phyloP scores from a whole-genome alignment of 768 basidiomycete species.

The Leucogyrophana mollusca region DNA sequence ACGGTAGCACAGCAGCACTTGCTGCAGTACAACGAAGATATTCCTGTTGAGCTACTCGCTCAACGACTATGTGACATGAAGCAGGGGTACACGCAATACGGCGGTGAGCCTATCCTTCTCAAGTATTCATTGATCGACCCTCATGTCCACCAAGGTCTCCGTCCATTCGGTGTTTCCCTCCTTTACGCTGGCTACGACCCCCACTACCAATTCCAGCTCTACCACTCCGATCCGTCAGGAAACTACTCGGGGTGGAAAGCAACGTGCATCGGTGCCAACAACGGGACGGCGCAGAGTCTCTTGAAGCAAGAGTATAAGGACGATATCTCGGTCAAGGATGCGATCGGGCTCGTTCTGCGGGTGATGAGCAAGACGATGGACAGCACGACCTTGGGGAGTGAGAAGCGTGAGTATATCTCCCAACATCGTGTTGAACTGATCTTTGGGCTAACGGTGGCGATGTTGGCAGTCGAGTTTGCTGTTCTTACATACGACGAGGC shows the following conservation, averaged over 20 bases:
- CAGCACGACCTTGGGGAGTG: conserved; percentile 92
- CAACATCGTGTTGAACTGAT: background rate
- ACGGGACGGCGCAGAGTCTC: conserved; percentile 90
- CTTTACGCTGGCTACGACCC: conserved; percentile 97
- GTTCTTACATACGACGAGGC: conserved; percentile 82
- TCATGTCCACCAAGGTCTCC: conserved; percentile 64
- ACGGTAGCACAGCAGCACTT: conserved; percentile 89
- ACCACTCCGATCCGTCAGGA: conserved; percentile 97
- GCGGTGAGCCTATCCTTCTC: conserved; percentile 53
- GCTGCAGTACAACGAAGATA: conserved; percentile 92
- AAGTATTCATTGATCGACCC: background rate
- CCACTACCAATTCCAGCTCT: conserved; percentile 94
- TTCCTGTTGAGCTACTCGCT: conserved; percentile 94
- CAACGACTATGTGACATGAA: conserved; percentile 96
- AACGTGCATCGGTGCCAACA: conserved; percentile 98
- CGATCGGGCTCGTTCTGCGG: conserved; percentile 86
- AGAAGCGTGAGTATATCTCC: conserved; percentile 71
- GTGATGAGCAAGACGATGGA: conserved; percentile 99
- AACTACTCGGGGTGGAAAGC: conserved; percentile 99
- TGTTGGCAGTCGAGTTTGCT: conserved; percentile 84
- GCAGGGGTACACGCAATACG: conserved; percentile 97
- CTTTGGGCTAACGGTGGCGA: conserved; percentile 2
- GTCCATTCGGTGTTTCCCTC: conserved; percentile 96
- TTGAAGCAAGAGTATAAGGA: conserved; percentile 99
- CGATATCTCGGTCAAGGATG: conserved; percentile 86